Evolutionary conservation across 2,329 filamentous ascomycete species (phyloP), one percentile per base, ranked within the genome.

Genomic region (Saccharata proteae): DNA sequence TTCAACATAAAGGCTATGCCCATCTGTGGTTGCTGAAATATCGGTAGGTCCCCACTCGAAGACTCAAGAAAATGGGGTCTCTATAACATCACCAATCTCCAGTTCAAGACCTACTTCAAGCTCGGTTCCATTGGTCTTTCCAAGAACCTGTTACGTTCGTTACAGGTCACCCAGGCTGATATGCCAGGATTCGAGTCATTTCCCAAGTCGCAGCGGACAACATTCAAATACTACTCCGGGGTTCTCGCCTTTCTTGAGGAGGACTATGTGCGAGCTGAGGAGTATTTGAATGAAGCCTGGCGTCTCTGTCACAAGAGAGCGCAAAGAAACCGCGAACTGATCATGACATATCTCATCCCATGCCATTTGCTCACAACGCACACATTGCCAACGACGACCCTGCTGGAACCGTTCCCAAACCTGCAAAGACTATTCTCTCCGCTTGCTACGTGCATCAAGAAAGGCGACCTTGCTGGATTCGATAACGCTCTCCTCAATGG

Each of bases 71-170:
- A 96, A 71, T 98, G 90, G 90, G 92, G 84, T 5, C 81, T 93
- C 28, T 98, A 98, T 62, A 86, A 85, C 54, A 78, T 88, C 42
- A 84, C 86, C 48, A 96, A 93, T 51, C 69, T 98, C 6, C 67
- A 94, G 10, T 98, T 98, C 72, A 96, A 96, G 59, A 96, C 86
- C 2, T 94, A 96, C 56, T 98, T 98, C 65, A 92, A 83, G 62
- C 66, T 96, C 40, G 93, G 93, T 58, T 82, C 80, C 19, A 79
- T 92, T 35, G 77, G 75, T n/a, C 65, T 96, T 13, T 93, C 79
- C 12, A 85, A 90, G 52, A 94, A 90, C 42, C 78, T 96, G 29
- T 65, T 98, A 27, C 82, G 79, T 43, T 85, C 84, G 0, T 67
- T 98, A 28, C 69, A 77, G 27, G 86, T 85, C 9, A 78, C 80